phyloP scores from a whole-genome alignment of 169 alveolate genomes.

The Eimeria nieschulzi region DNA sequence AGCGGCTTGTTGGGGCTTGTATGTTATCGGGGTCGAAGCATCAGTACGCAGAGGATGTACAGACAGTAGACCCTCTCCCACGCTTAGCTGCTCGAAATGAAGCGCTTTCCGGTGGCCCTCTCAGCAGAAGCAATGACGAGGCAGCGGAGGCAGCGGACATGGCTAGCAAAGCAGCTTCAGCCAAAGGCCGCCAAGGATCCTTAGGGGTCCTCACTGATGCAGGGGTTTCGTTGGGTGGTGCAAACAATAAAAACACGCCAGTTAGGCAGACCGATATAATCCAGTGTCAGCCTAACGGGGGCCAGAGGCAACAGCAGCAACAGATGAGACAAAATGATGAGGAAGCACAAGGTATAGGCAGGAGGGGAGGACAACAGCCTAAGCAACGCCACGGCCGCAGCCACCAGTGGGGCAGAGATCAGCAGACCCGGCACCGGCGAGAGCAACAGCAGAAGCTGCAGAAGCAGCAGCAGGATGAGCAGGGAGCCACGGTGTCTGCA shows the following conservation, averaged over 20 bases:
- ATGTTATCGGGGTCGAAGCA: constrained; percentile 22
- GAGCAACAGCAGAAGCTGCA: constrained; percentile 27
- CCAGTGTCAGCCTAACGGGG: too few species aligned
- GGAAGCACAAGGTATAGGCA: neutral
- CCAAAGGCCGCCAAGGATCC: neutral
- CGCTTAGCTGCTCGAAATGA: neutral
- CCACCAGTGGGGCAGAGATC: neutral
- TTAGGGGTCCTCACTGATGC: too few species aligned
- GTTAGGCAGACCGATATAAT: too few species aligned
- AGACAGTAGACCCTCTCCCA: neutral
- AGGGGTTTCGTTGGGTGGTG: too few species aligned
- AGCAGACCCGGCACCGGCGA: neutral
- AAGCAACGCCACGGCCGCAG: neutral
- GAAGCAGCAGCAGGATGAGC: constrained; percentile 48
- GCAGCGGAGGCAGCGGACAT: neutral
- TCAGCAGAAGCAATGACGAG: constrained; percentile 11
- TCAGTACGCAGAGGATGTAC: neutral
- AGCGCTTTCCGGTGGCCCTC: too few species aligned
- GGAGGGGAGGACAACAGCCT: neutral
- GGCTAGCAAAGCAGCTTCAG: neutral
- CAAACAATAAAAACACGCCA: too few species aligned
- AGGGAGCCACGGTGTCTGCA: neutral
- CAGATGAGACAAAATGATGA: neutral
- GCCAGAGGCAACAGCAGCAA: neutral
- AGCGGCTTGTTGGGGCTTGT: constrained; percentile 19